Evolutionary conservation across 1,284 basidiomycete species (phyloP).

Genomic region (Moniliophthora roreri): DNA sequence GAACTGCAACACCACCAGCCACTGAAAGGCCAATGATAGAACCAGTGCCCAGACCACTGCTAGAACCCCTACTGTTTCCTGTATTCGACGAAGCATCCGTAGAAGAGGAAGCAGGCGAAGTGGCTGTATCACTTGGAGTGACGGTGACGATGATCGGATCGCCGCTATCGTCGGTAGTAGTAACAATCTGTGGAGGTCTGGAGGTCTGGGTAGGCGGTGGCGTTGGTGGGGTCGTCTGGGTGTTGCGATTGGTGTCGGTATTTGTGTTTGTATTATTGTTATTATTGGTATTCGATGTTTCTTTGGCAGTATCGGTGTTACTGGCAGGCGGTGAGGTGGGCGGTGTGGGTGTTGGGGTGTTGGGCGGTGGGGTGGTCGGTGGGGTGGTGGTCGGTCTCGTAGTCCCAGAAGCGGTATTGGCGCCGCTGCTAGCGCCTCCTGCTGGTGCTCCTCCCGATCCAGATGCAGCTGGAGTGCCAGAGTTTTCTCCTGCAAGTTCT

Average conservation of each 20-base stretch:
- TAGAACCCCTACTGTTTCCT: slow-evolving; percentile 5
- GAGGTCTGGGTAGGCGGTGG: slow-evolving; percentile 6
- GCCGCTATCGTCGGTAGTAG: slow-evolving; percentile 17
- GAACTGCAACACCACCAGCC: slow-evolving; percentile 68
- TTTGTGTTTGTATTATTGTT: slow-evolving; percentile 2
- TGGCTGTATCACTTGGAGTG: slow-evolving; percentile 16
- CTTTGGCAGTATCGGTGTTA: not conserved
- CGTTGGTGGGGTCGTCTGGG: slow-evolving; percentile 17
- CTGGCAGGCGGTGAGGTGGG: not conserved
- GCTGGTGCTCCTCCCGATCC: not conserved
- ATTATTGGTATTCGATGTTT: not conserved
- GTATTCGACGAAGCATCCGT: slow-evolving; percentile 19
- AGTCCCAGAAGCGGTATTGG: not conserved
- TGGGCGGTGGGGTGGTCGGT: no score
- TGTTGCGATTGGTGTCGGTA: slow-evolving; percentile 9
- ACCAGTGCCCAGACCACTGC: slow-evolving; percentile 50
- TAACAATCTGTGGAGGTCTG: not conserved
- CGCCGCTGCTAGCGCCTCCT: no score
- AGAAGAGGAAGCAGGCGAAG: slow-evolving; percentile 18
- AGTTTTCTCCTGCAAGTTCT: not conserved
- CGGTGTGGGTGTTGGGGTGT: not conserved
- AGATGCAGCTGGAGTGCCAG: not conserved
- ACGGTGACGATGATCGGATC: slow-evolving; percentile 20
- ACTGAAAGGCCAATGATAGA: slow-evolving; percentile 79
- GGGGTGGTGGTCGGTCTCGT: no score